phyloP scores from a whole-genome alignment of 2,329 filamentous ascomycete species.

The Zymoseptoria ardabiliae region DNA sequence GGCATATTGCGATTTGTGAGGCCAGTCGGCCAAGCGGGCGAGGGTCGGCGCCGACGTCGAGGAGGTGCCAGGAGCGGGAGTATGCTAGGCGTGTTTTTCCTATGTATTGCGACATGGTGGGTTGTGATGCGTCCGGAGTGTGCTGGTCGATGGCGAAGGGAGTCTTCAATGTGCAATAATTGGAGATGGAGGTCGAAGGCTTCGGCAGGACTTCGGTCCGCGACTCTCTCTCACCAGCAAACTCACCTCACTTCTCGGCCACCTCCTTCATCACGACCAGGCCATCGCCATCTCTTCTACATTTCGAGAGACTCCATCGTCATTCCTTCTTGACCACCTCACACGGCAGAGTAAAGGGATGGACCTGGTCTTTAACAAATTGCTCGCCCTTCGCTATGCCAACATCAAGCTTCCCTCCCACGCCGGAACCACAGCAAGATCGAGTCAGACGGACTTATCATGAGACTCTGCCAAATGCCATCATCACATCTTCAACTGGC shows the following conservation, averaged over 20 bases:
- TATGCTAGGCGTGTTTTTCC: conserved; percentile 87
- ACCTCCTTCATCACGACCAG: neutral
- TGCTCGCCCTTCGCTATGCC: neutral
- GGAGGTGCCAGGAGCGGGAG: conserved; percentile 89
- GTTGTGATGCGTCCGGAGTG: neutral
- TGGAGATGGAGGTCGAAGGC: neutral
- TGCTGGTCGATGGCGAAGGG: neutral
- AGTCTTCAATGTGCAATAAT: neutral
- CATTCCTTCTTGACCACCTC: neutral
- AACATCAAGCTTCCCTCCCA: neutral
- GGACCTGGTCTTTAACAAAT: neutral
- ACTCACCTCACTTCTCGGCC: neutral
- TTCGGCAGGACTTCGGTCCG: neutral
- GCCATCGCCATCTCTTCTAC: neutral
- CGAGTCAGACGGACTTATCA: neutral
- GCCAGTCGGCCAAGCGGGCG: conserved; percentile 87
- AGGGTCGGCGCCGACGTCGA: conserved; percentile 60
- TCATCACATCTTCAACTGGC: neutral
- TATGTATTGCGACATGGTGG: neutral
- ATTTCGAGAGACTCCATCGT: neutral
- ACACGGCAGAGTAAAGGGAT: neutral
- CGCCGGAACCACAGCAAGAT: neutral
- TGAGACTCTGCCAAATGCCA: neutral
- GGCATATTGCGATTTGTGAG: conserved; percentile 72
- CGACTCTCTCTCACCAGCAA: neutral